Evolutionary conservation across 2,329 filamentous ascomycete species (phyloP).

Genomic region (Chalaropsis ovoidea): DNA sequence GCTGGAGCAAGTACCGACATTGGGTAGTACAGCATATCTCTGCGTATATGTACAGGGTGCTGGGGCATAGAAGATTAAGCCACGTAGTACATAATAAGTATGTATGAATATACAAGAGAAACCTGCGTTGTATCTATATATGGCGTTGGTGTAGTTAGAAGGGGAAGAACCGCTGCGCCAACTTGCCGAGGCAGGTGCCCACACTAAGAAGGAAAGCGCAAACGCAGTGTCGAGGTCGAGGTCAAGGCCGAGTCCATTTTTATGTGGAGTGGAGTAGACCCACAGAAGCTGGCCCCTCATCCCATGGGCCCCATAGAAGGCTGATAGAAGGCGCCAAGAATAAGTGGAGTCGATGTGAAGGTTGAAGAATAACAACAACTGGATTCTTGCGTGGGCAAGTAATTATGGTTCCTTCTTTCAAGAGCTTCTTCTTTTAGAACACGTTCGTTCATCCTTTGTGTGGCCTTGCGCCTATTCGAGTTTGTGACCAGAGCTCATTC

Average conservation of each 20-base stretch:
- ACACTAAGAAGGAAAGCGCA: not conserved
- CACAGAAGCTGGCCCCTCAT: not conserved
- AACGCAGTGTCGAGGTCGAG: not conserved
- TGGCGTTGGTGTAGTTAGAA: not conserved
- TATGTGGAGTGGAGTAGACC: not conserved
- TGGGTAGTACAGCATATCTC: not conserved
- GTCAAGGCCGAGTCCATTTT: not conserved
- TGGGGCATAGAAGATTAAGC: not conserved
- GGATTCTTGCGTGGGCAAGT: not conserved
- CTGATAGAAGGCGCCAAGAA: slow-evolving; percentile 6
- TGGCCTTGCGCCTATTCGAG: no score
- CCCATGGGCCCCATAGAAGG: not conserved
- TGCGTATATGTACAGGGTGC: not conserved
- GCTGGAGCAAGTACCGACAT: slow-evolving; percentile 1
- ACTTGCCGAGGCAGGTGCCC: not conserved
- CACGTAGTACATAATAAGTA: not conserved
- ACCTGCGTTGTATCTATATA: not conserved
- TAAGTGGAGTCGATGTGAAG: not conserved
- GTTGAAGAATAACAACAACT: not conserved
- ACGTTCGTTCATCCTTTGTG: no score
- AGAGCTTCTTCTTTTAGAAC: no score
- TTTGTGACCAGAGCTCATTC: no score
- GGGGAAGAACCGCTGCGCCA: not conserved
- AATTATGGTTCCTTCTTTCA: not conserved
- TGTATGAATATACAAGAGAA: not conserved